Percentiles rank a stretch among this genome's conserved stretches.
Evolutionary conservation across 2,329 filamentous ascomycete species (phyloP).

Genomic region (Grosmannia clavigera): DNA sequence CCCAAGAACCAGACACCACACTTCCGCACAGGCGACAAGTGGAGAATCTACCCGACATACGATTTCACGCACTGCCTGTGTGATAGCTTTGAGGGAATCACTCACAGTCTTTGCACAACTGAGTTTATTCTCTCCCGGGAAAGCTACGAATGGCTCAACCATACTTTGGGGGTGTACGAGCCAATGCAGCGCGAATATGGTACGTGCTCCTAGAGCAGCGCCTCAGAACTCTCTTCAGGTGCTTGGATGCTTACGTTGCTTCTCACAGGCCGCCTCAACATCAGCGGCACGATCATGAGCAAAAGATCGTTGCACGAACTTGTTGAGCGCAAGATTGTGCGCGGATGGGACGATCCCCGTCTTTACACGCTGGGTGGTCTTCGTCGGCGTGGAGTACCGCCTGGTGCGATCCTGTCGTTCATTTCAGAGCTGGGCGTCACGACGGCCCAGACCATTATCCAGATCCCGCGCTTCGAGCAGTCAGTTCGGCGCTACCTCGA

Average conservation of each 20-base stretch:
- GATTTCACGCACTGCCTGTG: conserved; percentile 86
- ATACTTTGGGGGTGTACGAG: conserved; percentile 68
- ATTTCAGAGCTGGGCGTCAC: conserved; percentile 87
- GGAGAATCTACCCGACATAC: conserved; percentile 92
- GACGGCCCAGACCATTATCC: conserved; percentile 66
- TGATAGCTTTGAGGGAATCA: conserved; percentile 85
- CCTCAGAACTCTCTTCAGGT: background rate
- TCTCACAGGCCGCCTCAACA: conserved; percentile 39
- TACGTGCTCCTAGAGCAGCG: background rate
- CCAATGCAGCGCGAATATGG: conserved; percentile 87
- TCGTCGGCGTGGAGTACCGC: conserved; percentile 73
- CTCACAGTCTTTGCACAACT: conserved; percentile 84
- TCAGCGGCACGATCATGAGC: conserved; percentile 74
- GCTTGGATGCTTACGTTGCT: background rate
- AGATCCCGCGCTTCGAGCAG: conserved; percentile 73
- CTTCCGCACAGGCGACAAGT: conserved; percentile 67
- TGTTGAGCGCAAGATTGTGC: conserved; percentile 65
- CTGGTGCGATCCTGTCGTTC: conserved; percentile 78
- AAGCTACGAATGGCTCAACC: conserved; percentile 83
- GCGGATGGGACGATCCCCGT: conserved; percentile 83
- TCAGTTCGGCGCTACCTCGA: conserved; percentile 79
- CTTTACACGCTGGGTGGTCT: conserved; percentile 80
- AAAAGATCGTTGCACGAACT: conserved; percentile 76
- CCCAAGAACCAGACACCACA: conserved; percentile 57
- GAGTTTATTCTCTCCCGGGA: conserved; percentile 72